These are phyloP conservation scores for Xylaria telfairii DNA, from an alignment of 495 filamentous ascomycete species.

Conservation along the genomic window DNA sequence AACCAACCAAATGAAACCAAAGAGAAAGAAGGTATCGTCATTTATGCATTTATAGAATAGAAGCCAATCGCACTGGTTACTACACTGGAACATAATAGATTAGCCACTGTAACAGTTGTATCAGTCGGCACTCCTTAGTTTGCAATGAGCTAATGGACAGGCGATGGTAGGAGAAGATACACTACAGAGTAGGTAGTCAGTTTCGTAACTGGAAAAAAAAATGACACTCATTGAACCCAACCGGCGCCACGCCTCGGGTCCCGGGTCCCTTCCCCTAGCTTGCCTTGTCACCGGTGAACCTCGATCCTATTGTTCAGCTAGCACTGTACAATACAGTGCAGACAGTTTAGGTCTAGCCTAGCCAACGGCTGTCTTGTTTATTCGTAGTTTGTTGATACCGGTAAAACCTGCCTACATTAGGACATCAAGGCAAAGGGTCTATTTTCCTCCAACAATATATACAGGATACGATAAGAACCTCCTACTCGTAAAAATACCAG, in stretches of 20 bases:
- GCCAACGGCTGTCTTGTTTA: not conserved
- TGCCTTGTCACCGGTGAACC: conserved; percentile 16
- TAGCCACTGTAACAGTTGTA: not conserved
- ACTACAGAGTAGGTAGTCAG: no score
- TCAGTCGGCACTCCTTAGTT: not conserved
- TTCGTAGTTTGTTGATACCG: not conserved
- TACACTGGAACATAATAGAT: not conserved
- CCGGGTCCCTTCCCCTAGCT: conserved; percentile 29
- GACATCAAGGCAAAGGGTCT: not conserved
- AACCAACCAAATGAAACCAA: not conserved
- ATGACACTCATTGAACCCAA: not conserved
- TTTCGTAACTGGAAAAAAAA: conserved; percentile 8
- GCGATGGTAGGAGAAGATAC: conserved; percentile 5
- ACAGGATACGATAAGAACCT: not conserved
- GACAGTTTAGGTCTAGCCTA: not conserved
- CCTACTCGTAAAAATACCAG: not conserved
- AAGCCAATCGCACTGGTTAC: not conserved
- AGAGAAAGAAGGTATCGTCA: not conserved
- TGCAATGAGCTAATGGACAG: not conserved
- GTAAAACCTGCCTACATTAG: not conserved
- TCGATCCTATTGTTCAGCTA: not conserved
- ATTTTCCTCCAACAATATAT: not conserved
- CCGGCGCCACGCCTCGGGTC: conserved; percentile 2
- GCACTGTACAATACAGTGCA: conserved; percentile 22
- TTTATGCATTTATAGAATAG: not conserved